Evolutionary conservation across 2,329 filamentous ascomycete genomes (phyloP), one percentile per base, ranked within the genome.

Genomic region (Orbilia brochopaga): DNA sequence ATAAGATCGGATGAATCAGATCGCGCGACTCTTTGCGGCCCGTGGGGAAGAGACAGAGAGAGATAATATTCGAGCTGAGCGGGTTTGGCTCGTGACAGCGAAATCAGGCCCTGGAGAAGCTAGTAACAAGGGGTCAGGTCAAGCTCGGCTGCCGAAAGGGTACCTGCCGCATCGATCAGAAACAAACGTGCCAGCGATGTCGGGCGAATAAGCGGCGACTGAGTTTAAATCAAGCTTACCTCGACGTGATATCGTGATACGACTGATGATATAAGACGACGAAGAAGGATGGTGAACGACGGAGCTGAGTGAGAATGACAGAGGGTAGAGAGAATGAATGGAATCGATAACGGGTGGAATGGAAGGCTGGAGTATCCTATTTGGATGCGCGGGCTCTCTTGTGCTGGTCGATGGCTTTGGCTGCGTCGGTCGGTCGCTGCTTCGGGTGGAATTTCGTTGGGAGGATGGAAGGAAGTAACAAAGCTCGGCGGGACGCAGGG

Each of bases 1-100:
- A 50, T 40, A 7, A 15, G 2, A n/a, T 32, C 27, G 27, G 27
- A 32, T 32, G 27, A 8, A 32, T 32, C 8, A 3, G 27, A 32
- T 32, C 27, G 27, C 27, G 24, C 46, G 24, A 13, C 46, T 35
- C 57, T 63, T 62, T 63, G 54, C 63, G 24, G 58, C 54, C 63
- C 63, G 59, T 75, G 73, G 72, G 70, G 74, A 58, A 58, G 64
- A 73, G 73, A 76, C 74, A 69, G 70, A 60, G 62, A 69, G 66
- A 72, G n/a, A n/a, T n/a, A n/a, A n/a, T n/a, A n/a, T n/a, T n/a
- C n/a, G n/a, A n/a, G n/a, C n/a, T n/a, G n/a, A n/a, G n/a, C n/a
- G n/a, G 11, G 10, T 53, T 23, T n/a, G 23, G 50, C 50, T 53
- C 24, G 50, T 53, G 50, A 53, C 27, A 53, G 23, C 27, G 11